Evolutionary conservation across 1,284 basidiomycete genomes (phyloP).

Genomic region (Fomitopsis pinicola): DNA sequence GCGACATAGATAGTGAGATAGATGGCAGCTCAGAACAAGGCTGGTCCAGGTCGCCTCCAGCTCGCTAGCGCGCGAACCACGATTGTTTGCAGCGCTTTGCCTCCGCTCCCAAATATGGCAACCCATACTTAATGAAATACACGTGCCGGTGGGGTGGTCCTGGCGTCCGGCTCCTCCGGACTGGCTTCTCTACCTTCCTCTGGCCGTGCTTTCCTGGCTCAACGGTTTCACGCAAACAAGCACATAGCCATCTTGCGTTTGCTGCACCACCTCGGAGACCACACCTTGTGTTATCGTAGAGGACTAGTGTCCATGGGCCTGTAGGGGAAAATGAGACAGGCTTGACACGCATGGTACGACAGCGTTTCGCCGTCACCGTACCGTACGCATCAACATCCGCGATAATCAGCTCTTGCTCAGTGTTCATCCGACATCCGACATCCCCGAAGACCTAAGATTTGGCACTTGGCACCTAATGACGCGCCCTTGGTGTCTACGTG

Average conservation of each 20-base stretch:
- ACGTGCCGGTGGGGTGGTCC: background rate
- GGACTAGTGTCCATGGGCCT: too few relatives aligned
- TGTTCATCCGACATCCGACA: too few relatives aligned
- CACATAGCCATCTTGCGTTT: too few relatives aligned
- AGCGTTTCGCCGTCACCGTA: too few relatives aligned
- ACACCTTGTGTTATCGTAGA: too few relatives aligned
- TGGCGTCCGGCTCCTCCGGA: too few relatives aligned
- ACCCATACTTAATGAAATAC: background rate
- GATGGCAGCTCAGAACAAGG: background rate
- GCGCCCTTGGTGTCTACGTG: background rate
- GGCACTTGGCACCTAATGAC: background rate
- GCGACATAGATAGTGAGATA: background rate
- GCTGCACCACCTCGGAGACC: too few relatives aligned
- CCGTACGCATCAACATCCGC: background rate
- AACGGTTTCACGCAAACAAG: too few relatives aligned
- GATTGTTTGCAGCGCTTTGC: background rate
- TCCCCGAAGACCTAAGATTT: background rate
- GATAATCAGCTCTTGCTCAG: background rate
- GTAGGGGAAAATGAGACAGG: too few relatives aligned
- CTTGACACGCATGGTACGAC: too few relatives aligned
- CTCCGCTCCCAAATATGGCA: background rate
- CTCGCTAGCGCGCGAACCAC: background rate
- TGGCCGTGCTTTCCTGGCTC: too few relatives aligned
- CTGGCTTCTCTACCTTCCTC: too few relatives aligned
- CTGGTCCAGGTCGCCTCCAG: background rate